Evolutionary conservation across 1,284 basidiomycete species (phyloP).

Genomic region (Phellopilus nigrolimitatus): DNA sequence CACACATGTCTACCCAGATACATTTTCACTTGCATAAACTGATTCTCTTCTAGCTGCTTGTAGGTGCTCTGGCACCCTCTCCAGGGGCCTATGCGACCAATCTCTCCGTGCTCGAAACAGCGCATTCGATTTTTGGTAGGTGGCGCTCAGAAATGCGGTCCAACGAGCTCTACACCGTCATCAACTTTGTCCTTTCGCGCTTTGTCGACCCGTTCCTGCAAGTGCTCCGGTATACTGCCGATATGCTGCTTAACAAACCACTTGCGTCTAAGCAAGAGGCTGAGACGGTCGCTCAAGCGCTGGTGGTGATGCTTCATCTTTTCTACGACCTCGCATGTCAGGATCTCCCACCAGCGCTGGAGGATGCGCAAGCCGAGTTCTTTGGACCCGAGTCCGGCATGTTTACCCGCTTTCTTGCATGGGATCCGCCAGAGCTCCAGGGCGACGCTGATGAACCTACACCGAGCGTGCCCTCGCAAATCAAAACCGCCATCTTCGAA

Average conservation of each 20-base stretch:
- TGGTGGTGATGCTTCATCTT: conserved; percentile 79
- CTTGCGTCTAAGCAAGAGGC: conserved; percentile 32
- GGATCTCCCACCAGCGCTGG: conserved; percentile 91
- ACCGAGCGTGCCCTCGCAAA: conserved; percentile 79
- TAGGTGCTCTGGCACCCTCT: conserved; percentile 54
- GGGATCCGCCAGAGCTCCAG: conserved; percentile 67
- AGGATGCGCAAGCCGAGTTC: conserved; percentile 83
- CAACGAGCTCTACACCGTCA: conserved; percentile 84
- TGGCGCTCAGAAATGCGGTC: conserved; percentile 92
- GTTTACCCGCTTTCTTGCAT: conserved; percentile 76
- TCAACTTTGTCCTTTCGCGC: conserved; percentile 85
- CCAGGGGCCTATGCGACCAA: conserved; percentile 74
- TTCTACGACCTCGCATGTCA: conserved; percentile 95
- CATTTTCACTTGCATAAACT: conserved; percentile 3
- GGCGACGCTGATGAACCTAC: conserved; percentile 82
- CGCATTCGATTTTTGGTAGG: conserved; percentile 91
- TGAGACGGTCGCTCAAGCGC: conserved; percentile 59
- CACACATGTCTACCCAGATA: too few species aligned
- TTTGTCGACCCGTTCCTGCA: conserved; percentile 84
- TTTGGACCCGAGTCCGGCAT: conserved; percentile 67
- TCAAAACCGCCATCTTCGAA: conserved; percentile 89
- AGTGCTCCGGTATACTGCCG: conserved; percentile 69
- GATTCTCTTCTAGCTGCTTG: conserved; percentile 63
- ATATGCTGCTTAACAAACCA: conserved; percentile 41
- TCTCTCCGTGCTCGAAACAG: conserved; percentile 87